Percentiles rank a stretch among this genome's conserved stretches.
Evolutionary conservation across 148 eudicot genomes (phyloP).

Genomic region (Chenopodium formosanum): DNA sequence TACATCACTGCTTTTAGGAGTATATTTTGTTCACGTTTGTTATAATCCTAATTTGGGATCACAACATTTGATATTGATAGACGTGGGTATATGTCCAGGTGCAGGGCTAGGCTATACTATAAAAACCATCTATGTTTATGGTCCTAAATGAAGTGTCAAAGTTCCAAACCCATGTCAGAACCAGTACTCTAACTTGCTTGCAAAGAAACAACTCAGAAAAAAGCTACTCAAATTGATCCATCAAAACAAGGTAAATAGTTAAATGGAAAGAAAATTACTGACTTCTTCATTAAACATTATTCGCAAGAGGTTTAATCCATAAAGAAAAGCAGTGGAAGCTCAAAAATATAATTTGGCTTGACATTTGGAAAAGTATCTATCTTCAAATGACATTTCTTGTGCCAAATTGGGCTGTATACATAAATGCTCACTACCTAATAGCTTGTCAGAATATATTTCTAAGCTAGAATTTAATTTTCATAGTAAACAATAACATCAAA

Average conservation of each 20-base stretch:
- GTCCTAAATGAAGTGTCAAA: not conserved
- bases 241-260: not conserved
- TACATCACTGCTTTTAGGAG: not conserved
- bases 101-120: not conserved
- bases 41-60: not conserved
- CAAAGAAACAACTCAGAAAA: too few relatives aligned
- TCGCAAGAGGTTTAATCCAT: not conserved
- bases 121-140: not conserved
- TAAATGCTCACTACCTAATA: constrained; percentile 8
- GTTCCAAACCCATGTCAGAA: not conserved
- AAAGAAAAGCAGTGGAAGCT: not conserved
- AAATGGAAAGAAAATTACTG: not conserved
- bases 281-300: not conserved
- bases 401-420: constrained; percentile 5
- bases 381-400: not conserved
- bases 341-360: not conserved
- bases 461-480: not conserved
- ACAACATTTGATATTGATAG: not conserved
- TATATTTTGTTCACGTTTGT: not conserved
- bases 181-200: too few relatives aligned
- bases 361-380: not conserved
- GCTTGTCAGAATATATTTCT: not conserved
- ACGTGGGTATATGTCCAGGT: not conserved
- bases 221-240: not conserved
- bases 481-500: not conserved